Conservation (phyloP, 192 early-diverging fungal genomes). For the Phlyctochytrium arcticum region DNA sequence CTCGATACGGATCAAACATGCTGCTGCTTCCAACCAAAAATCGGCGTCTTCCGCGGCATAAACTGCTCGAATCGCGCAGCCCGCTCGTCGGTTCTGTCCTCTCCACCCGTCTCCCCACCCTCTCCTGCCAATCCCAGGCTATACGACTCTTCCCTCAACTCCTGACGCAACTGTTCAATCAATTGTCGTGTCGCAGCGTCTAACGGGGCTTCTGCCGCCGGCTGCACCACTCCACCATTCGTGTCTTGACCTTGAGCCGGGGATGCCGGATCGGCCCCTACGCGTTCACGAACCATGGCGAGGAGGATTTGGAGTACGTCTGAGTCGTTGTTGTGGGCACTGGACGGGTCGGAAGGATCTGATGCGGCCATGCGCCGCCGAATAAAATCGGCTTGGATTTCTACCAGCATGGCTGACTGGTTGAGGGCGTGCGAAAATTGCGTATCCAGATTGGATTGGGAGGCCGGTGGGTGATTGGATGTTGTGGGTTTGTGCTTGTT, state of each 20-base stretch:
- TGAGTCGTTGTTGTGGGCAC: not conserved
- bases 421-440: not conserved
- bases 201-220: too few relatives aligned
- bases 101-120: not conserved
- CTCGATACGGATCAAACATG: too few relatives aligned
- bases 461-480: not conserved
- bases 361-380: constrained; percentile 1
- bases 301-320: too few relatives aligned
- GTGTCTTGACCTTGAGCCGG: too few relatives aligned
- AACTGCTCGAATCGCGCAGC: not conserved
- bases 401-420: constrained; percentile 14
- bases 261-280: too few relatives aligned
- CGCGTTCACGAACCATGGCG: too few relatives aligned
- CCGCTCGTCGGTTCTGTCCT: not conserved
- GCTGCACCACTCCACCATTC: too few relatives aligned
- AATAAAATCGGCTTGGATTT: constrained; percentile 7
- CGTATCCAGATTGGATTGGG: not conserved
- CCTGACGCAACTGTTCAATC: not conserved
- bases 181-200: too few relatives aligned
- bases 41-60: not conserved
- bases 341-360: not conserved
- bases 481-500: not conserved
- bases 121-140: not conserved
- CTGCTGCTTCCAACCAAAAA: too few relatives aligned
- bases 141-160: not conserved